Percentiles rank a stretch among this genome's conserved stretches.
These are phyloP conservation scores for Ziziphus jujuba DNA, from an alignment of 306 rosid species.

Conservation along the genomic window DNA sequence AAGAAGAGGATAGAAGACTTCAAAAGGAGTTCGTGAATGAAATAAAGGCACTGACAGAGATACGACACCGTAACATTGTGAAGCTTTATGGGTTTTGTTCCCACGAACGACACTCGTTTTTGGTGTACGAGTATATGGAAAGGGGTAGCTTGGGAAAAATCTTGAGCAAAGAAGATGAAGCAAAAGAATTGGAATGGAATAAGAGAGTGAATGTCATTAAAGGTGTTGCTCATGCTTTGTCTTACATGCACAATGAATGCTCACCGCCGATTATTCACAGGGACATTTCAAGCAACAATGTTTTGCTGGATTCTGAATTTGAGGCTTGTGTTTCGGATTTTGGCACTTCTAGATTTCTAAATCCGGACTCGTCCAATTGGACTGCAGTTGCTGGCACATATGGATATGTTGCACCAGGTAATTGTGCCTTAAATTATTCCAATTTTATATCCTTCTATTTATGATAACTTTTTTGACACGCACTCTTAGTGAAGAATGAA, in stretches of 20 bases:
- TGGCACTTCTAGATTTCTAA: slow-evolving; percentile 29
- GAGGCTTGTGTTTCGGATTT: slow-evolving; percentile 28
- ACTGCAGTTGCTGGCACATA: slow-evolving; percentile 29
- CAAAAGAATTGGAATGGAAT: slow-evolving; percentile 21
- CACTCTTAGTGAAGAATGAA: too few species aligned
- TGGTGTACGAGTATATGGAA: slow-evolving; percentile 27
- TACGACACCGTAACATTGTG: slow-evolving; percentile 32
- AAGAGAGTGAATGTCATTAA: slow-evolving; percentile 26
- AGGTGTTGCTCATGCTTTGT: slow-evolving; percentile 28
- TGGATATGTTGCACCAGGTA: slow-evolving; percentile 37
- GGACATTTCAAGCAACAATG: slow-evolving; percentile 28
- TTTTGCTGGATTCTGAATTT: slow-evolving; percentile 21
- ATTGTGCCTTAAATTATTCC: too few species aligned
- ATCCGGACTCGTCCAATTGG: slow-evolving; percentile 28
- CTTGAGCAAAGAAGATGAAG: slow-evolving; percentile 21
- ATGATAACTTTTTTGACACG: too few species aligned
- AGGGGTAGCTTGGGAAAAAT: slow-evolving; percentile 14
- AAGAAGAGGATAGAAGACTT: slow-evolving; percentile 5
- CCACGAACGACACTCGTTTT: slow-evolving; percentile 1
- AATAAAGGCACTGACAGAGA: slow-evolving; percentile 19
- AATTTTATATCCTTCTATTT: too few species aligned
- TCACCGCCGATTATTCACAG: slow-evolving; percentile 19
- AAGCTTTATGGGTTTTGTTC: slow-evolving; percentile 26
- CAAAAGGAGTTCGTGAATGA: slow-evolving; percentile 26
- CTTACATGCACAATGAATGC: slow-evolving; percentile 30